Base-by-base conservation (phyloP, 768 basidiomycete genomes). In the Sistotremastrum suecicum region DNA sequence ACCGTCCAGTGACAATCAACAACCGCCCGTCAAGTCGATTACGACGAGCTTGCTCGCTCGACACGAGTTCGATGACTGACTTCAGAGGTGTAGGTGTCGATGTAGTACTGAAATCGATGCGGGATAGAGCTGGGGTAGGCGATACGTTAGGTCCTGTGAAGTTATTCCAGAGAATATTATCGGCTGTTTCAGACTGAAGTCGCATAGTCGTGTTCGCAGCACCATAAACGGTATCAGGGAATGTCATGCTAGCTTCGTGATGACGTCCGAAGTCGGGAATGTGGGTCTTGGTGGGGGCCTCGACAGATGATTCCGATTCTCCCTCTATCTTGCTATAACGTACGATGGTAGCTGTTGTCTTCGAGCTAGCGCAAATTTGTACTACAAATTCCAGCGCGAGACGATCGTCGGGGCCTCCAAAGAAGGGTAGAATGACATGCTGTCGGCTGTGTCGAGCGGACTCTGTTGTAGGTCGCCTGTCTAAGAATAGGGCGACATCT, bases 381-480 rank as follows among this genome's bases (percentile, higher is more conserved):
- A 86, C 75, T 3, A 88, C 75, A 54, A 98, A 77, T 32, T 72
- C 64, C 30, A 98, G 64, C 0, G 88, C 87, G 20, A 89, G 68
- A 1, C 95, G 77, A 58, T 97, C 94, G 58, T 99, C 94, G 0
- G 88, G 80, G 0, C 94, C 94, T 35, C 94, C 94, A 58, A 89
- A 84, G 75, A 94, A 97, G 0, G 92, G 86, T 37, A 91, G 57
- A 59, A 92, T 77, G 31, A 97, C 56, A 51, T 86, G 85, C 49
- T 81, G 69, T 29, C 60, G 68, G 28, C 54, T 59, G 38, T 41
- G 57, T 32, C 40, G 58, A 51, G 39, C 59, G 54, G 35, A 41
- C 48, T 6, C 54, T 54, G 33, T 42, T 45, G 10, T 60, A 54
- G 5, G 53, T 46, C 30, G 54, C 56, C 20, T 54, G 59, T 97